phyloP scores from a whole-genome alignment of 352 stramenopile species.

The Thalassiosira hispida region DNA sequence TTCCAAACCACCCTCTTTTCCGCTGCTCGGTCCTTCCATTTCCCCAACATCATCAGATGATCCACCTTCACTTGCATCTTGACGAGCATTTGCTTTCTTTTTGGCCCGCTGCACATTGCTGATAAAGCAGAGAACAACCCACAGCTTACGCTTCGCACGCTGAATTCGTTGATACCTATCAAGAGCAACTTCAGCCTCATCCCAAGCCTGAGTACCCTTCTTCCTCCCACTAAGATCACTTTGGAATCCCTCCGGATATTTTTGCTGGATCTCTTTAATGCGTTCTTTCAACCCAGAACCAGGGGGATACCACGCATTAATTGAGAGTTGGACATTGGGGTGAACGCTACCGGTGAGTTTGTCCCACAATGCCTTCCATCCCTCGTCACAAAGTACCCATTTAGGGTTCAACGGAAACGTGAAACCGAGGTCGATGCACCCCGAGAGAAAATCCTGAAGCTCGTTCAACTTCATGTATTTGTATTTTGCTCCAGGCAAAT shows the following conservation, averaged over 20 bases:
- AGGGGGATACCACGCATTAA: slow-evolving; percentile 73
- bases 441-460: slow-evolving; percentile 62
- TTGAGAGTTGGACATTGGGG: slow-evolving; percentile 58
- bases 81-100: slow-evolving; percentile 30
- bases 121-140: slow-evolving; percentile 40
- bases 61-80: slow-evolving; percentile 3
- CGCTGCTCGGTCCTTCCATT: background rate
- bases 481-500: slow-evolving; percentile 56
- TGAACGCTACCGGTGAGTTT: slow-evolving; percentile 60
- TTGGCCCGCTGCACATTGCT: slow-evolving; percentile 45
- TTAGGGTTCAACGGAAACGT: slow-evolving; percentile 81
- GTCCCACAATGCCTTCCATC: slow-evolving; percentile 77
- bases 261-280: slow-evolving; percentile 61
- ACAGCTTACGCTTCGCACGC: slow-evolving; percentile 53
- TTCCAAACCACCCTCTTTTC: background rate
- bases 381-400: slow-evolving; percentile 76
- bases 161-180: slow-evolving; percentile 58
- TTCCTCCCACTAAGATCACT: slow-evolving; percentile 25
- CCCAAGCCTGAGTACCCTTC: slow-evolving; percentile 39
- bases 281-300: slow-evolving; percentile 61
- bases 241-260: slow-evolving; percentile 66
- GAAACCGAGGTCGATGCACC: slow-evolving; percentile 72
- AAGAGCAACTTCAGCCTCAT: slow-evolving; percentile 52
- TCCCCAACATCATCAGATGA: background rate
- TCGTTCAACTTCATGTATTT: slow-evolving; percentile 72